Evolutionary conservation across 768 basidiomycete genomes (phyloP), one percentile per base, ranked within the genome.

Genomic region (Pleurotus cornucopiae): DNA sequence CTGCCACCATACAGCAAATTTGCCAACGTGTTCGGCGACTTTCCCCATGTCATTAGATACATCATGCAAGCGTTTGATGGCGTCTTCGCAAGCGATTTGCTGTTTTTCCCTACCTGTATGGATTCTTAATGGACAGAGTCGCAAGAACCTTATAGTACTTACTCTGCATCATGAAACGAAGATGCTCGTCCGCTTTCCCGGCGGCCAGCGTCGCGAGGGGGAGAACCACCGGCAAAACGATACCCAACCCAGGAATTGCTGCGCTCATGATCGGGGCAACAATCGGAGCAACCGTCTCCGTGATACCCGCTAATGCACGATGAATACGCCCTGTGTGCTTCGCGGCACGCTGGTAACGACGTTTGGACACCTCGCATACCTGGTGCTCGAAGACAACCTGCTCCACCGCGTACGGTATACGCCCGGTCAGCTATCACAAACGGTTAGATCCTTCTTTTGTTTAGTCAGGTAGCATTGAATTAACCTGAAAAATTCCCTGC

Each of bases 11-110:
- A 25, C n/a, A 11, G 51, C 41, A 16, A 40, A 41, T 21, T 53
- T 41, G 14, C 51, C 51, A 53, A 53, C 51, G 39, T 53, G 51
- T 40, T 53, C 51, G 18, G 25, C 25, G 9, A 53, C 51, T 23
- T 41, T 20, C 1, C 51, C 51, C 34, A 53, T 39, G 51, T 53
- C 51, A 41, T 53, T 53, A 1, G 51, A 53, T 6, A 53, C 41
- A 18, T 16, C 37, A n/a, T 41, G 37, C 16, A 53, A 38, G 16
- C 39, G 51, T 21, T 53, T 39, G 39, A 53, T 53, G 3, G 51
- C 51, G 7, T 53, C 51, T 12, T 37, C 14, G 51, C 51, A 53
- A 18, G 51, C 51, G 14, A 53, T 11, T 16, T 41, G 51, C 7
- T 53, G 51, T 2, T 21, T 53, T 12, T 53, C 51, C 9, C 51